Conservation (phyloP, 371 early-diverging fungal genomes). For the Actinomucor elegans region DNA sequence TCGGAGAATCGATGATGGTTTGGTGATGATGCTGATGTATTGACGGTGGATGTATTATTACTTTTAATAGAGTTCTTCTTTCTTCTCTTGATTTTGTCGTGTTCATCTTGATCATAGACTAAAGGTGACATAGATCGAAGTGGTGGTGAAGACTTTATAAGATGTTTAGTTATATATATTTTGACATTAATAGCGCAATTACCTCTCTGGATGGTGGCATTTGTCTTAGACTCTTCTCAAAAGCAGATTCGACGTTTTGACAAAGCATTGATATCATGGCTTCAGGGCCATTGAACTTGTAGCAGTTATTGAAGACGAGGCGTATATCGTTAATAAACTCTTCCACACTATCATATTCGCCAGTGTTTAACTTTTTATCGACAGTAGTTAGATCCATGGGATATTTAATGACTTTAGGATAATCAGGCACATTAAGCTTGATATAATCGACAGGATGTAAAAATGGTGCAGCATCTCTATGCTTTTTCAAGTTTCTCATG, state of each 20-base stretch:
- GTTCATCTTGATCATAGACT: constrained; percentile 17
- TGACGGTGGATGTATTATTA: constrained; percentile 17
- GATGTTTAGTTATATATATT: not conserved
- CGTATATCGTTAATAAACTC: constrained; percentile 79
- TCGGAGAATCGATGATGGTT: constrained; percentile 33
- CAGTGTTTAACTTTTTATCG: constrained; percentile 77
- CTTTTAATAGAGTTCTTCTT: constrained; percentile 9
- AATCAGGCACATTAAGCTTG: constrained; percentile 91
- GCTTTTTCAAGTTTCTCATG: constrained; percentile 71
- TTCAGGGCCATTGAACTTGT: constrained; percentile 86
- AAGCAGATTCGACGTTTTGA: constrained; percentile 70
- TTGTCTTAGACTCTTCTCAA: constrained; percentile 68
- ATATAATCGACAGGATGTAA: constrained; percentile 94
- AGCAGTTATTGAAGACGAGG: constrained; percentile 88
- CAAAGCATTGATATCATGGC: constrained; percentile 77
- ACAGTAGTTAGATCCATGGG: constrained; percentile 99
- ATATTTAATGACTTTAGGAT: constrained; percentile 86
- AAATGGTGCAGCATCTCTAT: constrained; percentile 81
- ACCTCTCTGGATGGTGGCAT: constrained; percentile 57
- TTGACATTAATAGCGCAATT: not conserved
- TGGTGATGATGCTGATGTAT: not conserved
- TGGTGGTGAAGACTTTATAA: constrained; percentile 1
- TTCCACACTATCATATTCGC: constrained; percentile 63
- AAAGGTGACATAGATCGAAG: constrained; percentile 21
- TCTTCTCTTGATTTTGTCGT: constrained; percentile 14